phyloP scores from a whole-genome alignment of 352 stramenopile species.

The Phytophthora rubi region DNA sequence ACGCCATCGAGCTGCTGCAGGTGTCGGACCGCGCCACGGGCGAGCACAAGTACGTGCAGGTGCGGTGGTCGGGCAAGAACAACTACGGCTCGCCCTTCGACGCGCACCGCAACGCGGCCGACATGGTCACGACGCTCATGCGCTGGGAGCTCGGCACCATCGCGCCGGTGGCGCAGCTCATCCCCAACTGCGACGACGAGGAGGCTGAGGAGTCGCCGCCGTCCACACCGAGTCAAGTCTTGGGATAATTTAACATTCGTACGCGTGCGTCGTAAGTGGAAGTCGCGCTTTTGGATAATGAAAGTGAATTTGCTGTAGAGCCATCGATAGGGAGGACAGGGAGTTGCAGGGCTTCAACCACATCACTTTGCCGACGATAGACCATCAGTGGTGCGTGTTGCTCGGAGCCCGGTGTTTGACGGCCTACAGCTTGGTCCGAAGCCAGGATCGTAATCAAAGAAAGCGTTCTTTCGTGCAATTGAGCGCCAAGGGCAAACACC shows the following conservation, averaged over 20 bases:
- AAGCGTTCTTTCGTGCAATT: constrained; percentile 25
- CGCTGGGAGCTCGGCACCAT: constrained; percentile 58
- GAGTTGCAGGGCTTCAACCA: constrained; percentile 32
- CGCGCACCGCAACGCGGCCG: constrained; percentile 51
- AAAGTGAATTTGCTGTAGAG: constrained; percentile 10
- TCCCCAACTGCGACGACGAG: constrained; percentile 25
- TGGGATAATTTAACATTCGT: constrained; percentile 26
- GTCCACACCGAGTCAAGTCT: neutral
- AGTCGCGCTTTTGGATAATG: constrained; percentile 31
- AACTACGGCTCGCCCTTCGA: constrained; percentile 59
- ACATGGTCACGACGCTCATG: constrained; percentile 56
- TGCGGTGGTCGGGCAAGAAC: constrained; percentile 56
- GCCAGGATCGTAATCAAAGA: constrained; percentile 30
- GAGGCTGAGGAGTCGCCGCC: neutral
- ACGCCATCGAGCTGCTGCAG: constrained; percentile 54
- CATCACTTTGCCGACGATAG: constrained; percentile 26
- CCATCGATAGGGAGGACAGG: neutral
- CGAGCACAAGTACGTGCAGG: constrained; percentile 38
- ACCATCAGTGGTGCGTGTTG: constrained; percentile 11
- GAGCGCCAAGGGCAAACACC: constrained; percentile 22
- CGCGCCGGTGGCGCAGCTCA: constrained; percentile 40
- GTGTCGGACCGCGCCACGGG: constrained; percentile 34
- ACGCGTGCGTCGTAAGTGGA: constrained; percentile 11
- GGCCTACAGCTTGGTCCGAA: constrained; percentile 7
- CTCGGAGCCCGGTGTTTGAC: neutral